A percentile compares a stretch with the other conserved stretches of the same genome.
Conservation (phyloP, 208 protist genomes). For the Histomonas meleagridis region DNA sequence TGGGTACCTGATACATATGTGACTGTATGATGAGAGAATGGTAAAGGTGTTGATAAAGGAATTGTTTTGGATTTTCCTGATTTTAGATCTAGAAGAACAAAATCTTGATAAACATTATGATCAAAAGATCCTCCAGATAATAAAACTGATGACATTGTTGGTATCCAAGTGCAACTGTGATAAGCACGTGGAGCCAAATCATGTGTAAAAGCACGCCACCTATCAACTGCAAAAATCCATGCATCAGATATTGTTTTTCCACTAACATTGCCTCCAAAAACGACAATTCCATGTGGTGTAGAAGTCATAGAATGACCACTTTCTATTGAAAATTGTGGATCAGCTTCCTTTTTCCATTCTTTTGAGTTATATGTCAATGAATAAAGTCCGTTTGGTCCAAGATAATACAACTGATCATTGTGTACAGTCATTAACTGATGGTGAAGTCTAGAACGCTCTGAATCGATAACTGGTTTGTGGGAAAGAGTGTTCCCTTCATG, state of each 20-base stretch:
- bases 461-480: too few relatives aligned
- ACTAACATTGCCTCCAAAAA: neutral
- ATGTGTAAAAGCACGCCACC: neutral
- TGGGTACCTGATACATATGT: neutral
- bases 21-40: neutral
- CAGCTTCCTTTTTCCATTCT: neutral
- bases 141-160: neutral
- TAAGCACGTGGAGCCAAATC: neutral
- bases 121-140: neutral
- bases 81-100: neutral
- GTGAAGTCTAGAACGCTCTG: too few relatives aligned
- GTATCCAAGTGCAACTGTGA: neutral
- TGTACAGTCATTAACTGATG: too few relatives aligned
- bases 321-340: neutral
- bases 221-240: neutral
- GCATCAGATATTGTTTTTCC: neutral
- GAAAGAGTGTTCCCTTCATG: too few relatives aligned
- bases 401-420: neutral
- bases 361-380: neutral
- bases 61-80: neutral
- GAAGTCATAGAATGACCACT: neutral
- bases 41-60: neutral
- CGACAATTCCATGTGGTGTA: neutral
- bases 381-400: neutral
- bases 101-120: neutral